Percentiles rank a stretch among this genome's conserved stretches.
These are phyloP conservation scores for Podaxis pistillaris DNA, from an alignment of 768 basidiomycete genomes.

Conservation along the genomic window DNA sequence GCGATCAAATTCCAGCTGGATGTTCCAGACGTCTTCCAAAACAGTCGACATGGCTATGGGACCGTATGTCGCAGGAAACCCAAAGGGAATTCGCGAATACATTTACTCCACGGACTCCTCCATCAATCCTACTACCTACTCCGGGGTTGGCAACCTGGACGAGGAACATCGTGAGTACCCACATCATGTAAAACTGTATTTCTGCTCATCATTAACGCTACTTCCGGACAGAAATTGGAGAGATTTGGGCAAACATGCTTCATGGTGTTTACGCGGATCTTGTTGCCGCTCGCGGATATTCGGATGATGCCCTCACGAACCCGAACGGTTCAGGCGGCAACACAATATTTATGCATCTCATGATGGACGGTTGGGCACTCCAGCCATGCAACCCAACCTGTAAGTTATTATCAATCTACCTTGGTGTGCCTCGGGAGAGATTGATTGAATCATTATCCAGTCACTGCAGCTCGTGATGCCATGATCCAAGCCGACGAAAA, in stretches of 20 bases:
- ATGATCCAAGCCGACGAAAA: conserved; percentile 51
- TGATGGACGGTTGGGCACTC: conserved; percentile 4
- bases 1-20: conserved; percentile 26
- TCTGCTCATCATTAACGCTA: neutral
- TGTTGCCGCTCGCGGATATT: neutral
- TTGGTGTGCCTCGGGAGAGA: neutral
- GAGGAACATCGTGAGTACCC: conserved; percentile 44
- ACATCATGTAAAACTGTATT: neutral
- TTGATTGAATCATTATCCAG: conserved; percentile 18
- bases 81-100: conserved; percentile 51
- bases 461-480: conserved; percentile 42
- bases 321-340: conserved; percentile 1
- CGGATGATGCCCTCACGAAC: neutral
- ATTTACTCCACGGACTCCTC: conserved; percentile 53
- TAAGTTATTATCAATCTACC: neutral
- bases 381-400: conserved; percentile 8
- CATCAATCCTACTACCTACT: conserved; percentile 31
- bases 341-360: conserved; percentile 6
- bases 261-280: conserved; percentile 2
- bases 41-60: conserved; percentile 42
- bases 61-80: conserved; percentile 48
- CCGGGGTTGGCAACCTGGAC: conserved; percentile 30
- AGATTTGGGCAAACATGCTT: conserved; percentile 3
- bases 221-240: neutral
- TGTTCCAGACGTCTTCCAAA: conserved; percentile 36